Conservation (phyloP, 345 rosid genomes). For the Corymbia maculata region DNA sequence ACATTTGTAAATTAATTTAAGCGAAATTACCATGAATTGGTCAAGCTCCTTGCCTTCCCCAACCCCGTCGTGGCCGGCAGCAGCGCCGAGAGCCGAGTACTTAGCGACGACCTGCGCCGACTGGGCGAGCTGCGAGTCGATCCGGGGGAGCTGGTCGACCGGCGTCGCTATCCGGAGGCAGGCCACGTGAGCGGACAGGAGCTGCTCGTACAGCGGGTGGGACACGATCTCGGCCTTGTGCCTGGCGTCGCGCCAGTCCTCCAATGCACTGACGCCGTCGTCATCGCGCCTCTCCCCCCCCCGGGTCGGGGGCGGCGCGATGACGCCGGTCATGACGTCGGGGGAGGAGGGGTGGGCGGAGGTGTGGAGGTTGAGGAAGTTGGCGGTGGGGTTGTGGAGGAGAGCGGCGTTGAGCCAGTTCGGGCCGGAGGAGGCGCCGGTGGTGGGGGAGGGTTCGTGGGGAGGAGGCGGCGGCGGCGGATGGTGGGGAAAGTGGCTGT, state of each 20-base stretch:
- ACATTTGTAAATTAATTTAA: not conserved
- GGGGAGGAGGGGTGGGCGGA: slow-evolving; percentile 4
- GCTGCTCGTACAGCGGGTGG: slow-evolving; percentile 90
- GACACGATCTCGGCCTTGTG: slow-evolving; percentile 74
- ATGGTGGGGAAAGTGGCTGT: not conserved
- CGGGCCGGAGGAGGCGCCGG: slow-evolving; percentile 31
- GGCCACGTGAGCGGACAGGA: slow-evolving; percentile 85
- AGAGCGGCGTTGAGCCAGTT: not conserved
- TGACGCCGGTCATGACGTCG: slow-evolving; percentile 31
- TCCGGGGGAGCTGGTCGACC: slow-evolving; percentile 89
- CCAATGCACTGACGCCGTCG: not conserved
- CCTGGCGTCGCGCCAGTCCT: slow-evolving; percentile 84
- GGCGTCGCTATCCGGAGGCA: slow-evolving; percentile 91
- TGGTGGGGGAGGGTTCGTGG: slow-evolving; percentile 24
- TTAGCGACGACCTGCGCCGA: slow-evolving; percentile 84
- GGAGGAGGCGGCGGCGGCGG: not conserved
- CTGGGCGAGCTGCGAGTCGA: slow-evolving; percentile 93
- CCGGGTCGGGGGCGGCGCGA: slow-evolving; percentile 18
- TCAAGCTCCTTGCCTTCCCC: slow-evolving; percentile 87
- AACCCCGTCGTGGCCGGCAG: slow-evolving; percentile 33
- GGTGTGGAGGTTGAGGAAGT: slow-evolving; percentile 76
- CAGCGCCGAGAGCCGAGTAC: slow-evolving; percentile 57
- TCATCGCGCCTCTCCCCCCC: not conserved
- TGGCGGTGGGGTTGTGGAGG: slow-evolving; percentile 26
- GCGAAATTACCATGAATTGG: slow-evolving; percentile 78